A percentile compares a stretch with the other conserved stretches of the same genome.
phyloP scores from a whole-genome alignment of 306 rosid species.

The Nissolia schottii region DNA sequence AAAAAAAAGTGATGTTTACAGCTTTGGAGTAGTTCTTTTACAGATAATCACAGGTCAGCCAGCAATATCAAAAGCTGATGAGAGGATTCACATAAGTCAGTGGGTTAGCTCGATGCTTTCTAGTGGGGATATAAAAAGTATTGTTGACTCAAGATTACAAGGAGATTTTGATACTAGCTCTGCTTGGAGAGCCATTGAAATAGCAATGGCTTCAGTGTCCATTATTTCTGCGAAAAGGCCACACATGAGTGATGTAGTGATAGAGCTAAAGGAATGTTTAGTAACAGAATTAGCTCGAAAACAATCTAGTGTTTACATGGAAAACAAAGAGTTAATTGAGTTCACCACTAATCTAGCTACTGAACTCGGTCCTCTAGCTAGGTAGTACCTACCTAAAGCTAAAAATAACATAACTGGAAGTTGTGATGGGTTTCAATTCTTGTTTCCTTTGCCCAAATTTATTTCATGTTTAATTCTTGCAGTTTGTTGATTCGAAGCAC shows the following conservation, averaged over 20 bases:
- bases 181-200: constrained; percentile 42
- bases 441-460: not conserved
- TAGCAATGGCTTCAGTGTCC: constrained; percentile 46
- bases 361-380: not conserved
- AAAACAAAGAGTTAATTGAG: not conserved
- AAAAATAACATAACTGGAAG: not conserved
- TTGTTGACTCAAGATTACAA: constrained; percentile 38
- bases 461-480: too few relatives aligned
- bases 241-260: constrained; percentile 36
- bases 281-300: not conserved
- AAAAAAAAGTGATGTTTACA: constrained; percentile 54
- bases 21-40: constrained; percentile 53
- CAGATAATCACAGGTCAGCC: constrained; percentile 45
- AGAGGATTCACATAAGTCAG: constrained; percentile 28
- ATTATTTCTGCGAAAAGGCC: constrained; percentile 33
- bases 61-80: constrained; percentile 11
- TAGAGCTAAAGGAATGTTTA: constrained; percentile 36
- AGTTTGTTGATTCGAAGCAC: too few relatives aligned
- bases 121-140: constrained; percentile 31
- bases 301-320: not conserved
- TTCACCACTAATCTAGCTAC: not conserved
- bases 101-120: constrained; percentile 41
- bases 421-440: not conserved
- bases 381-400: not conserved
- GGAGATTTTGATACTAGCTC: constrained; percentile 26